Base-by-base conservation (phyloP, 768 basidiomycete genomes). In the Rickenella mellea region DNA sequence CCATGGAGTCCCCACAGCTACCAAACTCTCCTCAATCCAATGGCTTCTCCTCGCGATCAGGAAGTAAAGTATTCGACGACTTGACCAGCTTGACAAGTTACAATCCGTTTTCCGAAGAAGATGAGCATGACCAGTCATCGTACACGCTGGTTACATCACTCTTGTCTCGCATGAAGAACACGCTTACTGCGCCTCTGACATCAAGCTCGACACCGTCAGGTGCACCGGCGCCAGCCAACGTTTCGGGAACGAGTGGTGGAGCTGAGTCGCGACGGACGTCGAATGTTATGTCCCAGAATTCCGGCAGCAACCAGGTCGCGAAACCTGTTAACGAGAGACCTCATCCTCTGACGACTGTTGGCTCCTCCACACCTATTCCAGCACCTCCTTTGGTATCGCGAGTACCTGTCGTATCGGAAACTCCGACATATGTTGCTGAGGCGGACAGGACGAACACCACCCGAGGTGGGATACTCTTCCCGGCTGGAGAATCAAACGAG, bases 61-160 rank as follows among this genome's bases (percentile, higher is more conserved):
- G n/a, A n/a, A n/a, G n/a, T n/a, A n/a, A n/a, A n/a, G 58, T 48
- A 15, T 68, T 80, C 39, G 68, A 71, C 53, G 86, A 86, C 67
- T 71, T 80, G 32, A 71, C 73, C 33, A 76, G 78, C 54, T 64
- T 92, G 43, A 92, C 90, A 22, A 85, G 85, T 39, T 89, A 84
- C 70, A 91, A 91, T 57, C 87, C 87, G 5, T 92, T 90, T 66
- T 78, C 84, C n/a, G 86, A 89, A 55, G 90, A 92, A 57, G 88
- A 91, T 56, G 89, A 91, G 60, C 76, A 87, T 55, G 88, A 90
- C 50, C 82, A 86, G 52, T 83, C 86, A 6, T 89, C 85, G 12
- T 89, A 88, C 57, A 80, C 85, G 6, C 68, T 91, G 42, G 82
- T 91, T 44, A 78, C 85, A 0, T 85, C 83, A 17, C 66, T 92